Evolutionary conservation across 129 eudicot species (phyloP).

Genomic region (Glebionis coronaria): DNA sequence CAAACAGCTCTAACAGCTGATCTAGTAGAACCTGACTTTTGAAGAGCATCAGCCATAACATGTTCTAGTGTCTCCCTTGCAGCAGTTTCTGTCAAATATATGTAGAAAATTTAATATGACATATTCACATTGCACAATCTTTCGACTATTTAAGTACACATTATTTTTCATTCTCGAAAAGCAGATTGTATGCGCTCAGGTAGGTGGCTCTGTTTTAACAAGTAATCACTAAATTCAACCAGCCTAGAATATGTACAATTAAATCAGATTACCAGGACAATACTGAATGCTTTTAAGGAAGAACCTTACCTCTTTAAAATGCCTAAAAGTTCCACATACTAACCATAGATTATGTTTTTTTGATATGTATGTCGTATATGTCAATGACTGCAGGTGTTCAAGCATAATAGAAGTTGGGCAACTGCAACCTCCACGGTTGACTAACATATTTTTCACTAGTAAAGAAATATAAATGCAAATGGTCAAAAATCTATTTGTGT

Average conservation of each 20-base stretch:
- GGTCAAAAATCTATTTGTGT: background rate
- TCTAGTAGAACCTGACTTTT: conserved; percentile 60
- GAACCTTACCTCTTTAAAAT: background rate
- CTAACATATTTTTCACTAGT: conserved; percentile 14
- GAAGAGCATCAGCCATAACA: conserved; percentile 88
- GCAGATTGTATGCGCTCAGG: background rate
- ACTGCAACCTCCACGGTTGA: background rate
- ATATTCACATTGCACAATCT: background rate
- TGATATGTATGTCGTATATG: background rate
- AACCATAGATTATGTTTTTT: background rate
- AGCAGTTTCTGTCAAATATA: conserved; percentile 57
- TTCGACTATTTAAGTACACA: background rate
- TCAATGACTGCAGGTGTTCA: background rate
- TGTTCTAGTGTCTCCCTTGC: conserved; percentile 84
- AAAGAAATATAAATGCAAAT: background rate
- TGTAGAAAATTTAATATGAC: conserved; percentile 11
- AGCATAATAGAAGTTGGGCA: background rate
- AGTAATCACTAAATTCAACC: too few species aligned
- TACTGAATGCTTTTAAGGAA: background rate
- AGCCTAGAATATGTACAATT: too few species aligned
- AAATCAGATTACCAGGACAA: too few species aligned
- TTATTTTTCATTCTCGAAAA: background rate
- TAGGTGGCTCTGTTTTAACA: too few species aligned
- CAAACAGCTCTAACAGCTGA: conserved; percentile 88
- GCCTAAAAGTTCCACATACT: background rate